Evolutionary conservation across 306 rosid genomes (phyloP), one percentile per base, ranked within the genome.

Genomic region (Mimosa pudica): DNA sequence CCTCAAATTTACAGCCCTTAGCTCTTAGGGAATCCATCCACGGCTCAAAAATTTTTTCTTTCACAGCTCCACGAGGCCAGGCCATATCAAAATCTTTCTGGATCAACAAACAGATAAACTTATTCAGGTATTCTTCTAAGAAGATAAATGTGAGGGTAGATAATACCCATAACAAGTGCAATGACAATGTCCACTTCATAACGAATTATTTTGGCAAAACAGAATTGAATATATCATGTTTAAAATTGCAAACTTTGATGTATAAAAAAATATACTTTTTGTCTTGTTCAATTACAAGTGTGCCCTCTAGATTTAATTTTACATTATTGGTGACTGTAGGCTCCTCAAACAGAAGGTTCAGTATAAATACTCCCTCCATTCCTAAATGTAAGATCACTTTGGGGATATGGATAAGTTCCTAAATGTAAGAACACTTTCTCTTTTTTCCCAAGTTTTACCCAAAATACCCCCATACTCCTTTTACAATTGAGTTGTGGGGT

Each of bases 51-150:
- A 89, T 83, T 46, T 45, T 84, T 64, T 83, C 90, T 76, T 81
- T 74, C 45, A 81, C 73, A 17, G 90, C 70, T 64, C 90, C 90
- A 47, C 87, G 85, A 52, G 89, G 85, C 84, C 82, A 83, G 51
- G 82, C 86, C 61, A 82, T 20, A 75, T 87, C 87, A 16, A 89
- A 89, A 84, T 89, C 88, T 79, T 89, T 89, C 93, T 89, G 45
- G 13, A 52, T 41, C 74, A 81, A 83, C 64, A 60, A 42, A 71
- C 41, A 68, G 33, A 52, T 49, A 49, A 70, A 45, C 36, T 36
- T 12, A 79, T 58, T 62, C 33, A 38, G 33, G 35, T 68, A 38
- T 61, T 33, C 41, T 5, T 57, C 30, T 24, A 24, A 41, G 38
- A 67, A 77, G 32, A 32, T 14, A 6, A 13, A 42, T 30, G 74